Base-by-base conservation (phyloP, 2,329 filamentous ascomycete species). In the Hirsutella rhossiliensis region DNA sequence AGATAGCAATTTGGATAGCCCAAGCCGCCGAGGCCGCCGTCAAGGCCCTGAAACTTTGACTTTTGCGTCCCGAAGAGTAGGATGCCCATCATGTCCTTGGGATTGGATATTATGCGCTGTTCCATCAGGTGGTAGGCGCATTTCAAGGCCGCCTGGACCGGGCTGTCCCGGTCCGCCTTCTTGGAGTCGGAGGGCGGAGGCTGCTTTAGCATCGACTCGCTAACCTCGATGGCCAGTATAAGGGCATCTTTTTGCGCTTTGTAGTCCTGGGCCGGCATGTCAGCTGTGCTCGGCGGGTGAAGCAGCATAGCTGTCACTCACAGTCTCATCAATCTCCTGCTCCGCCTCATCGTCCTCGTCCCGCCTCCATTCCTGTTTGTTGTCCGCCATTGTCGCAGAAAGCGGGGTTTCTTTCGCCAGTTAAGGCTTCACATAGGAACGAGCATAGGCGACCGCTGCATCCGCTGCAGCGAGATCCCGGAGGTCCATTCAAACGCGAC, bases 81-180 rank as follows among this genome's bases (percentile, higher is more conserved):
- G 23, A 98, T 84, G 2, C 90, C 89, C 76, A 98, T 96, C 86
- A 96, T 94, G 49, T 98, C 92, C 57, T 83, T 89, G 2, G 92
- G 92, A 48, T 89, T 90, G 4, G 90, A 90, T 54, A 98, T 97
- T 62, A 98, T 97, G 54, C 92, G 87, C 66, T 97, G 90, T 65
- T 97, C 87, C 87, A 98, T 96, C 43, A 98, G 72, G 57, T 87
- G 80, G 57, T 94, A 94, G 46, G 90, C 92, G 55, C 87, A 96
- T 71, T 95, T 95, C 41, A 98, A 66, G 4, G 92, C 89, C 15
- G 90, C 89, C 43, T 82, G 74, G 1, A 87, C 73, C 4, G 90
- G 80, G 38, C 84, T 89, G 55, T 90, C 86, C 45, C 72, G 79
- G 50, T 86, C 83, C 38, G 80, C 77, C 61, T 88, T 90, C 64